phyloP scores from a whole-genome alignment of 139 green algal genomes.

The Tetradesmus obliquus region DNA sequence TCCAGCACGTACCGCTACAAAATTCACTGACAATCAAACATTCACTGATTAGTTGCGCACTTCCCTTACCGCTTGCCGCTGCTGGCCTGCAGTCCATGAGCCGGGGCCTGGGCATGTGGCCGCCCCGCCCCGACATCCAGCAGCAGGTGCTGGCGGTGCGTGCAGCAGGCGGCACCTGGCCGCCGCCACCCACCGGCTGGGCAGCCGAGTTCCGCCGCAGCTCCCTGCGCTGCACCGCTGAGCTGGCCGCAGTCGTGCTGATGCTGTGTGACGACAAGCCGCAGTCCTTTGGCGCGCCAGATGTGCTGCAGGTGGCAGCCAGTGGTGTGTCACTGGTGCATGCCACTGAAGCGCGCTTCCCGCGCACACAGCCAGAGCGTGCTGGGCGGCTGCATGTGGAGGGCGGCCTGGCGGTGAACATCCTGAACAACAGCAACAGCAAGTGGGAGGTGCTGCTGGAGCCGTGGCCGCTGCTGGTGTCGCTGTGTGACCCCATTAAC shows the following conservation, averaged over 20 bases:
- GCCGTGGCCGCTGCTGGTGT: slow-evolving; percentile 67
- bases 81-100: neutral
- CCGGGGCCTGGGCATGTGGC: slow-evolving; percentile 41
- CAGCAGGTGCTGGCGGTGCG: neutral
- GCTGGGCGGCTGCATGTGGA: slow-evolving; percentile 40
- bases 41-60: too few relatives aligned
- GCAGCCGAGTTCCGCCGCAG: slow-evolving; percentile 56
- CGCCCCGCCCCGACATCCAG: slow-evolving; percentile 18
- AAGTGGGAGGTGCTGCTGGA: slow-evolving; percentile 84
- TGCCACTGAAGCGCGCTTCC: slow-evolving; percentile 25
- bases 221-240: slow-evolving; percentile 49
- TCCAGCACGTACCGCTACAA: neutral
- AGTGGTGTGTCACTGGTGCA: slow-evolving; percentile 49
- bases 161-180: slow-evolving; percentile 24
- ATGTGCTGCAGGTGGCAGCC: slow-evolving; percentile 76
- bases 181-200: slow-evolving; percentile 20
- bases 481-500: slow-evolving; percentile 63
- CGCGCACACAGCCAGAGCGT: slow-evolving; percentile 47
- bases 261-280: slow-evolving; percentile 91
- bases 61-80: neutral
- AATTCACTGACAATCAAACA: too few relatives aligned
- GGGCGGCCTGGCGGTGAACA: slow-evolving; percentile 59
- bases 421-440: slow-evolving; percentile 82
- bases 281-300: slow-evolving; percentile 85
- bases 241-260: slow-evolving; percentile 54